Conservation (phyloP, 495 filamentous ascomycete species). For the Saxophila tyrrhenica region DNA sequence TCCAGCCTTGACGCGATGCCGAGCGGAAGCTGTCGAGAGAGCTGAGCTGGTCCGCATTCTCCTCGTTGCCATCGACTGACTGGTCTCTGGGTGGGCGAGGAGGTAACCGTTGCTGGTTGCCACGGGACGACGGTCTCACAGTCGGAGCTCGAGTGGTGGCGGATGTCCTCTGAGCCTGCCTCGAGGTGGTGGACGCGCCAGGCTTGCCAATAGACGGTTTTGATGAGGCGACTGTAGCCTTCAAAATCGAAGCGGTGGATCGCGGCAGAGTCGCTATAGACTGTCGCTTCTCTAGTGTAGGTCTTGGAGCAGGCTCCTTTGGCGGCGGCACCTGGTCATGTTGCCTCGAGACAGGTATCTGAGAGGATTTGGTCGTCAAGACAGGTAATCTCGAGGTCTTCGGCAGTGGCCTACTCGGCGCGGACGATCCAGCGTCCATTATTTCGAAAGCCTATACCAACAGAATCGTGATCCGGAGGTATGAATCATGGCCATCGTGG, state of each 20-base stretch:
- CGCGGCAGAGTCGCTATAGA: conserved; percentile 1
- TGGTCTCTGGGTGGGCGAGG: background rate
- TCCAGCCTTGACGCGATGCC: conserved; percentile 20
- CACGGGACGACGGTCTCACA: conserved; percentile 8
- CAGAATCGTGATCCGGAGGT: background rate
- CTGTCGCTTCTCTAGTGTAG: background rate
- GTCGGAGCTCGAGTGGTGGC: background rate
- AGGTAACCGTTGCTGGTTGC: conserved; percentile 11
- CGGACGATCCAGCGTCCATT: background rate
- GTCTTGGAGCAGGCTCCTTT: background rate
- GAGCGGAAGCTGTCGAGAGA: conserved; percentile 20
- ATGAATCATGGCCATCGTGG: background rate
- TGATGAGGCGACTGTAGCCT: background rate
- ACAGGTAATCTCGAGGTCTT: background rate
- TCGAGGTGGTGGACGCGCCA: background rate
- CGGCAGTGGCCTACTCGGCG: background rate
- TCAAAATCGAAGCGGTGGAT: background rate
- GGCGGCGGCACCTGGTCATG: background rate
- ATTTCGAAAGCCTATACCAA: background rate
- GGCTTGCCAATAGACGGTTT: background rate
- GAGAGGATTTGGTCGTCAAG: background rate
- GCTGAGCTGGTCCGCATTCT: conserved; percentile 21
- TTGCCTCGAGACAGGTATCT: background rate
- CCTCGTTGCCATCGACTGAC: conserved; percentile 3
- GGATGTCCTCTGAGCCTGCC: background rate